Percentiles rank a stretch among this genome's conserved stretches.
phyloP scores from a whole-genome alignment of 1,284 basidiomycete species.

The Cutaneotrichosporon mucoides region DNA sequence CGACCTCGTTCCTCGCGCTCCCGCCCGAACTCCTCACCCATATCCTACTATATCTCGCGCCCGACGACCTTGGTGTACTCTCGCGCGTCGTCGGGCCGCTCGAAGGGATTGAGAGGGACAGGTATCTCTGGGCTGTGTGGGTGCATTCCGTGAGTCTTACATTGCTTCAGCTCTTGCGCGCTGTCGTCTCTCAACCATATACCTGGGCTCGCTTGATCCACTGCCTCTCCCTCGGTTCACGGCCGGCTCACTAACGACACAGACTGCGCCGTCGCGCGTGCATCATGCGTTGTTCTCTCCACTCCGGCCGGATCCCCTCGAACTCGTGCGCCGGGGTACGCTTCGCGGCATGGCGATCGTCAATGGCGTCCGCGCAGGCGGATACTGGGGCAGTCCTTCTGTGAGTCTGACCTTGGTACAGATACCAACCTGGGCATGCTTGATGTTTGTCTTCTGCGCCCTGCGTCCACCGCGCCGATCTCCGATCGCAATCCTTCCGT shows the following conservation, averaged over 20 bases:
- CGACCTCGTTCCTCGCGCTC: slow-evolving; percentile 17
- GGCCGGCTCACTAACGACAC: background rate
- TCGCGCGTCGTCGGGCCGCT: slow-evolving; percentile 21
- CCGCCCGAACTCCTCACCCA: slow-evolving; percentile 22
- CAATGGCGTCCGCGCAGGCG: slow-evolving; percentile 12
- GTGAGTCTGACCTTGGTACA: slow-evolving; percentile 10
- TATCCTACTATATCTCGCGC: slow-evolving; percentile 27
- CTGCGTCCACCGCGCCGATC: too few species aligned
- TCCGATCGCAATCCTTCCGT: too few species aligned
- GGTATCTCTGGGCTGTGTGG: slow-evolving; percentile 23
- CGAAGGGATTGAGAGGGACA: slow-evolving; percentile 24
- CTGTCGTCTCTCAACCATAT: too few species aligned
- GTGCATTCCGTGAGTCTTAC: slow-evolving; percentile 14
- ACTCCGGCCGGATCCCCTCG: slow-evolving; percentile 21
- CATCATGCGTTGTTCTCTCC: slow-evolving; percentile 24
- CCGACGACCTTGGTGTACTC: slow-evolving; percentile 26
- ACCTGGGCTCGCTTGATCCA: too few species aligned
- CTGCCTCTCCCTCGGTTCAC: too few species aligned
- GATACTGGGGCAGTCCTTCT: slow-evolving; percentile 23
- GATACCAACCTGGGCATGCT: too few species aligned
- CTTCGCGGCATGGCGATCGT: slow-evolving; percentile 25
- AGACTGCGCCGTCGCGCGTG: slow-evolving; percentile 21
- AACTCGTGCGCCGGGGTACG: slow-evolving; percentile 26
- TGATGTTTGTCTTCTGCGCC: too few species aligned
- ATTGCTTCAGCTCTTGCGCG: too few species aligned